A percentile compares a stretch with the other conserved stretches of the same genome.
These are phyloP conservation scores for Raphidocelis subcapitata DNA, from an alignment of 139 green algal genomes.

Conservation along the genomic window DNA sequence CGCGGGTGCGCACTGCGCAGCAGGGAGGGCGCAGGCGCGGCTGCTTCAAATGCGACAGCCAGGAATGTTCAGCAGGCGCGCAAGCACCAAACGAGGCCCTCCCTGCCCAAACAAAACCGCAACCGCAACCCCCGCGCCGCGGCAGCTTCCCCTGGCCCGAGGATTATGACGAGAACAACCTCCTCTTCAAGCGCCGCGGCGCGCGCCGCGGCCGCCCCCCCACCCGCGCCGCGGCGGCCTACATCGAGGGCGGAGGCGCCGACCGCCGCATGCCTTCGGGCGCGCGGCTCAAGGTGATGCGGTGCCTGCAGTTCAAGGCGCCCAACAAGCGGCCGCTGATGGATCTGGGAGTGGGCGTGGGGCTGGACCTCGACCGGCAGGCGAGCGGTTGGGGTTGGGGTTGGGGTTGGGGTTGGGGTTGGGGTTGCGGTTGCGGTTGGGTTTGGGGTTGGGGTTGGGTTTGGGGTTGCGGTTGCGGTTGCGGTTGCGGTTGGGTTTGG, in stretches of 20 bases:
- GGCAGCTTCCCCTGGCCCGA: constrained; percentile 30
- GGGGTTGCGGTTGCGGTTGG: no score
- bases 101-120: no score
- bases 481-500: no score
- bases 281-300: constrained; percentile 62
- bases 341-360: constrained; percentile 43
- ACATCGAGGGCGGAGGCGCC: neutral
- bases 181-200: constrained; percentile 17
- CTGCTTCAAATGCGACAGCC: no score
- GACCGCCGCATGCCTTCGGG: constrained; percentile 14
- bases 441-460: no score
- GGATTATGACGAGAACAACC: constrained; percentile 28
- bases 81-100: no score
- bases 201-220: neutral
- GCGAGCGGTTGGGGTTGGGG: neutral
- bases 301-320: constrained; percentile 40
- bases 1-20: no score
- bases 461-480: no score
- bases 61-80: no score
- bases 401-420: no score
- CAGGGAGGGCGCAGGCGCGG: no score
- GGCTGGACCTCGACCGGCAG: constrained; percentile 46
- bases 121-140: no score
- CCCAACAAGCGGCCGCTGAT: constrained; percentile 28
- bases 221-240: neutral